Base-by-base conservation (phyloP, 495 filamentous ascomycete species). In the Xylaria bambusicola region DNA sequence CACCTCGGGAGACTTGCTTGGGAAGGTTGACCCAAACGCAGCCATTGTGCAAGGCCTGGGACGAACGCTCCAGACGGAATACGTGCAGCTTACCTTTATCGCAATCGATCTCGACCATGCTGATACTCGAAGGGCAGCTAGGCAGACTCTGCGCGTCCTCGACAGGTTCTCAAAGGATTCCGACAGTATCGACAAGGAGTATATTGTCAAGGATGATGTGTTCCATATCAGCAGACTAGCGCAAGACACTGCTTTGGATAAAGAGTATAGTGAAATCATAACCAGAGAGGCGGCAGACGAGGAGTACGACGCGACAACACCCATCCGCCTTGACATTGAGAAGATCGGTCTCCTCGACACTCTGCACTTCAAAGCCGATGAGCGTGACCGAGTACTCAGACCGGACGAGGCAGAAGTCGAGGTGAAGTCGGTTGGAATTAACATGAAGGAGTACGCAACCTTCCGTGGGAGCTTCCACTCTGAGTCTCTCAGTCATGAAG, bases 341-440 rank as follows among this genome's bases (percentile, higher is more conserved):
- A 65, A 56, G 42, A 62, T 66, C 15, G 79, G 78, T 13, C 52
- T 73, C 5, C 70, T 82, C 0, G 75, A 79, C 33, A 76, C 70
- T 3, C 57, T 80, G 8, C 67, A 73, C 38, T 82, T 79, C 52
- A 54, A 54, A 8, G 58, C 74, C 10, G 70, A 77, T 38, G 46
- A 44, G 12, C 23, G 44, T 24, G 27, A 23, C n/a, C 44, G 44
- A 13, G 44, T 24, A 12, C 44, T 47, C 15, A 27, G 27, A 27
- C 1, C 44, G 10, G 44, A 47, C 23, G 20, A 47, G 44, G 44
- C 44, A 2, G 44, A 47, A 47, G 44, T 47, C 13, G 44, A 47
- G 23, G 44, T 47, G 23, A 47, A 47, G 44, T 20, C 44, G n/a
- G 44, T 47, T 5, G 44, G 44, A 27, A 20, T 47, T 23, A 47